phyloP scores from a whole-genome alignment of 768 basidiomycete species.

The Coprinellus micaceus region DNA sequence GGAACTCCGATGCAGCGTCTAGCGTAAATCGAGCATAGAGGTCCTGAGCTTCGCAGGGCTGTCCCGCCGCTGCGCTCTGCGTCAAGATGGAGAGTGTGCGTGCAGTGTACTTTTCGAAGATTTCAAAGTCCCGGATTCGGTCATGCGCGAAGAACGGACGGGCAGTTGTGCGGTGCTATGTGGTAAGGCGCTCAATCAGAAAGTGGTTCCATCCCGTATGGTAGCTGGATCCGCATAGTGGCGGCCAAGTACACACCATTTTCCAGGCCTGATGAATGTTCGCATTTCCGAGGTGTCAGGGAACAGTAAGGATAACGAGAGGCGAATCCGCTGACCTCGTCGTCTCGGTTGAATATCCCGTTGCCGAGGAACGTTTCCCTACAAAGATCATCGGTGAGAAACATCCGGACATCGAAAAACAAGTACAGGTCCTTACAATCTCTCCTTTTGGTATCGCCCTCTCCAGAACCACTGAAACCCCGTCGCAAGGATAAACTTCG shows the following conservation, averaged over 20 bases:
- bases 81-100: constrained; percentile 50
- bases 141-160: constrained; percentile 77
- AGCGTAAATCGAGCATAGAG: constrained; percentile 65
- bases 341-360: constrained; percentile 78
- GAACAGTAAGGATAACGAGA: constrained; percentile 4
- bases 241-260: constrained; percentile 40
- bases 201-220: too few relatives aligned
- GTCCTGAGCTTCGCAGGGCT: constrained; percentile 63
- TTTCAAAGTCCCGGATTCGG: constrained; percentile 63
- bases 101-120: constrained; percentile 54
- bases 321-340: constrained; percentile 42
- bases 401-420: neutral
- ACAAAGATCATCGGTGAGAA: neutral
- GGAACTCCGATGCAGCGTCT: constrained; percentile 69
- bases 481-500: constrained; percentile 61
- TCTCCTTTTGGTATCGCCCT: constrained; percentile 58
- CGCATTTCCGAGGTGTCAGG: neutral
- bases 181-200: constrained; percentile 7
- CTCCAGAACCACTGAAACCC: constrained; percentile 69
- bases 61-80: constrained; percentile 29
- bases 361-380: constrained; percentile 65
- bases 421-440: constrained; percentile 44
- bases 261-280: constrained; percentile 51
- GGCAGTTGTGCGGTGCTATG: constrained; percentile 60
- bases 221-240: neutral